A percentile compares a stretch with the other conserved stretches of the same genome.
Conservation (phyloP, 2,329 filamentous ascomycete species). For the Parastagonospora nodorum region DNA sequence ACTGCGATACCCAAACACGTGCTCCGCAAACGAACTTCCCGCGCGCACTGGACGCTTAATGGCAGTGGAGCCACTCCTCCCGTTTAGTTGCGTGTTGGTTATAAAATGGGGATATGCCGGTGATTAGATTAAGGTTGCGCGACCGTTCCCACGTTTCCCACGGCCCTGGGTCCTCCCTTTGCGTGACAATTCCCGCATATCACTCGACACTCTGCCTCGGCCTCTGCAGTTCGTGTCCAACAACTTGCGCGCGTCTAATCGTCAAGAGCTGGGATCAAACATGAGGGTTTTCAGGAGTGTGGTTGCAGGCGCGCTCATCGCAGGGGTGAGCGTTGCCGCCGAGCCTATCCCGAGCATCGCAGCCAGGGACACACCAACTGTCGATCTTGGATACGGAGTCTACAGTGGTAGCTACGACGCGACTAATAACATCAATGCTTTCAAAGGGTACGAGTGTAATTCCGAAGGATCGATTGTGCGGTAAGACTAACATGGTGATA, state of each 20-base stretch:
- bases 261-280: constrained; percentile 9
- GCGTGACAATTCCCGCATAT: constrained; percentile 1
- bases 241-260: constrained; percentile 4
- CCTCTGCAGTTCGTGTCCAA: constrained; percentile 4
- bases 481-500: constrained; percentile 30
- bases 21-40: constrained; percentile 6
- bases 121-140: constrained; percentile 22
- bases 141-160: constrained; percentile 11
- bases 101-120: constrained; percentile 14
- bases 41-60: constrained; percentile 2
- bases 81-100: constrained; percentile 5
- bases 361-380: constrained; percentile 24
- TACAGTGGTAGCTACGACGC: constrained; percentile 36
- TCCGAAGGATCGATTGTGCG: background rate
- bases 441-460: constrained; percentile 36
- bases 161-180: constrained; percentile 16
- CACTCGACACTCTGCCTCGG: constrained; percentile 9
- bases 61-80: constrained; percentile 3
- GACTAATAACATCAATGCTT: constrained; percentile 32
- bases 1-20: background rate
- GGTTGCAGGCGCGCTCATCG: constrained; percentile 25
- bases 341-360: constrained; percentile 26
- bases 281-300: constrained; percentile 17
- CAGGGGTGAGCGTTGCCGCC: constrained; percentile 12
- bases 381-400: constrained; percentile 40